phyloP scores from a whole-genome alignment of 2,329 filamentous ascomycete genomes.

The Talaromyces sp. region DNA sequence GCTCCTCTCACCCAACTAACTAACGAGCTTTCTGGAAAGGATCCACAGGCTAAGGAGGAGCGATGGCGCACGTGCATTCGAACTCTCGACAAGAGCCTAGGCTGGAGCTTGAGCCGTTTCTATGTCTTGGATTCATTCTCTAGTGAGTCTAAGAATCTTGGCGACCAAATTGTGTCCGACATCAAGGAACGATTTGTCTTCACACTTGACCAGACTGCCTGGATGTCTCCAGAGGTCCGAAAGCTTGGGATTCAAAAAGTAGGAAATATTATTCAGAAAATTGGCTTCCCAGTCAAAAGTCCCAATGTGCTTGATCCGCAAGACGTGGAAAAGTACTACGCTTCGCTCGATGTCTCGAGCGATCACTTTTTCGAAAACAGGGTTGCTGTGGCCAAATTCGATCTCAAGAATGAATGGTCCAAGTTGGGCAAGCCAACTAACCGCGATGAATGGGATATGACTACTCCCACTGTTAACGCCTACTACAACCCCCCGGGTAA shows the following conservation, averaged over 20 bases:
- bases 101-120: constrained; percentile 72
- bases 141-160: constrained; percentile 66
- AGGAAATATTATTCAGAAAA: constrained; percentile 68
- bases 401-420: constrained; percentile 56
- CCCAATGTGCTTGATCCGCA: constrained; percentile 64
- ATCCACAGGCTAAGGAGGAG: constrained; percentile 64
- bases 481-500: constrained; percentile 68
- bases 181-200: constrained; percentile 69
- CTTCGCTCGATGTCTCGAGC: constrained; percentile 53
- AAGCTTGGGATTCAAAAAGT: constrained; percentile 66
- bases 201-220: constrained; percentile 60
- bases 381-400: constrained; percentile 55
- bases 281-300: constrained; percentile 66
- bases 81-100: constrained; percentile 60
- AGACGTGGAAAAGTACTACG: constrained; percentile 61
- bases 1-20: constrained; percentile 62
- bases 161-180: constrained; percentile 70
- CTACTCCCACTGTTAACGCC: constrained; percentile 65
- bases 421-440: constrained; percentile 63
- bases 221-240: constrained; percentile 67
- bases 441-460: constrained; percentile 64
- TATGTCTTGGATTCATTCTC: constrained; percentile 71
- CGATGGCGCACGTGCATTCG: constrained; percentile 68
- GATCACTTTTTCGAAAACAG: constrained; percentile 62
- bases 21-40: constrained; percentile 64